A percentile compares a stretch with the other conserved stretches of the same genome.
These are phyloP conservation scores for Aurinia saxatilis DNA, from an alignment of 345 rosid species.

Conservation along the genomic window DNA sequence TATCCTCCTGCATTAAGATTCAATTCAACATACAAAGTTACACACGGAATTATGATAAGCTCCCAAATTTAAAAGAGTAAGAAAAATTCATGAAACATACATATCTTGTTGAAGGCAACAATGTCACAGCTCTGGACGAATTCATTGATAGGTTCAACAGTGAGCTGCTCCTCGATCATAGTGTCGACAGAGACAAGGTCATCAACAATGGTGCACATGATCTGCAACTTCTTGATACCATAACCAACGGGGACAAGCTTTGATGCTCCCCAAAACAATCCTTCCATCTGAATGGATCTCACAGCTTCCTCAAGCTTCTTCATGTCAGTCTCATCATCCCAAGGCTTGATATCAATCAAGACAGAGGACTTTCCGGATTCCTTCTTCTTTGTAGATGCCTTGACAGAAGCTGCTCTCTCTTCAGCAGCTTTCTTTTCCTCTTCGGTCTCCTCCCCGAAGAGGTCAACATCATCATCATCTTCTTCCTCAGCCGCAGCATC, in stretches of 20 bases:
- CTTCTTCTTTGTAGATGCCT: slow-evolving; percentile 67
- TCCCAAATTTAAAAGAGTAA: not conserved
- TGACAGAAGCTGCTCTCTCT: slow-evolving; percentile 63
- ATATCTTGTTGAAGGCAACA: not conserved
- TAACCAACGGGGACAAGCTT: not conserved
- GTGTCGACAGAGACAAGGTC: not conserved
- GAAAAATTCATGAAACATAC: not conserved
- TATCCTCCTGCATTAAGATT: not conserved
- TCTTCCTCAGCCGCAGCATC: slow-evolving; percentile 55
- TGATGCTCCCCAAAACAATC: slow-evolving; percentile 56
- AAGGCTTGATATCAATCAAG: slow-evolving; percentile 30
- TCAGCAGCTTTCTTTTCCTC: slow-evolving; percentile 41
- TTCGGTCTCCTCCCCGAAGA: slow-evolving; percentile 63
- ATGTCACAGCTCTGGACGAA: not conserved
- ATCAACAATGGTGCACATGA: not conserved
- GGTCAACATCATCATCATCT: slow-evolving; percentile 71
- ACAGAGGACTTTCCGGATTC: not conserved
- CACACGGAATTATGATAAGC: not conserved
- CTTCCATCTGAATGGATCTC: slow-evolving; percentile 45
- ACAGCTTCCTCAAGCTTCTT: slow-evolving; percentile 66
- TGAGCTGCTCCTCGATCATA: not conserved
- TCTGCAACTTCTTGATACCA: not conserved
- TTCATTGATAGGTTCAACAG: not conserved
- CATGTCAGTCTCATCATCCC: slow-evolving; percentile 74
- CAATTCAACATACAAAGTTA: not conserved